phyloP scores from a whole-genome alignment of 192 early-diverging fungal species.

The Coemansia brasiliensis region DNA sequence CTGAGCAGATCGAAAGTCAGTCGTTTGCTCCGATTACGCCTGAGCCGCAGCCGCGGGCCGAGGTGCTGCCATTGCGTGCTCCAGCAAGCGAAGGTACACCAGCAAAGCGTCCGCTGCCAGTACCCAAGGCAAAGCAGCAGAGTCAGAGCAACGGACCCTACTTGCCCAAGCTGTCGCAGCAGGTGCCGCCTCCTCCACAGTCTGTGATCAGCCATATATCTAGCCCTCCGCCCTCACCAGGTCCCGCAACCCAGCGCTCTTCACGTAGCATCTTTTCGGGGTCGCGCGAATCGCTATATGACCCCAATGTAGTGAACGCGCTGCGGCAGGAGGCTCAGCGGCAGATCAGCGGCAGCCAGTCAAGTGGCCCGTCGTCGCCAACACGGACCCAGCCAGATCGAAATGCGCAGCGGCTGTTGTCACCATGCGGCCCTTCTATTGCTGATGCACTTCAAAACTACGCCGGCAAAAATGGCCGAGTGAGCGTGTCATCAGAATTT shows the following conservation, averaged over 20 bases:
- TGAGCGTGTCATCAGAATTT: slow-evolving; percentile 50
- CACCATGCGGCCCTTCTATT: slow-evolving; percentile 54
- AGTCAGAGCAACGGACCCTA: slow-evolving; percentile 1
- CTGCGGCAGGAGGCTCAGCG: slow-evolving; percentile 53
- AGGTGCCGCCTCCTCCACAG: slow-evolving; percentile 2
- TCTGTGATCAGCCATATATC: slow-evolving; percentile 5
- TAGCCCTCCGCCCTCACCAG: slow-evolving; percentile 21
- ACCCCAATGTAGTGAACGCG: slow-evolving; percentile 49
- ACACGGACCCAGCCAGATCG: slow-evolving; percentile 1
- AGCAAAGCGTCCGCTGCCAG: slow-evolving; percentile 22
- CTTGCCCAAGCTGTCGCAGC: background rate
- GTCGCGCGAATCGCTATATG: slow-evolving; percentile 46
- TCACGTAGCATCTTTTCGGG: slow-evolving; percentile 50
- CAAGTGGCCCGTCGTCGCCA: slow-evolving; percentile 20
- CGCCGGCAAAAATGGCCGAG: slow-evolving; percentile 17
- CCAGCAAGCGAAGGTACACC: background rate
- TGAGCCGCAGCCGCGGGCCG: slow-evolving; percentile 10
- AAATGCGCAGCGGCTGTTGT: slow-evolving; percentile 18
- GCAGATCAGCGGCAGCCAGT: slow-evolving; percentile 50
- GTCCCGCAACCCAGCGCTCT: slow-evolving; percentile 4
- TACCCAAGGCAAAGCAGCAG: slow-evolving; percentile 16
- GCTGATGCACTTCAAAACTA: slow-evolving; percentile 43
- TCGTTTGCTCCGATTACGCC: slow-evolving; percentile 26
- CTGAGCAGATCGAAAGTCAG: slow-evolving; percentile 53
- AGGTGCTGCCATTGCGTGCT: slow-evolving; percentile 2